Evolutionary conservation across 352 stramenopile species (phyloP), one percentile per base, ranked within the genome.

Genomic region (Phytopythium chamaehyphon): DNA sequence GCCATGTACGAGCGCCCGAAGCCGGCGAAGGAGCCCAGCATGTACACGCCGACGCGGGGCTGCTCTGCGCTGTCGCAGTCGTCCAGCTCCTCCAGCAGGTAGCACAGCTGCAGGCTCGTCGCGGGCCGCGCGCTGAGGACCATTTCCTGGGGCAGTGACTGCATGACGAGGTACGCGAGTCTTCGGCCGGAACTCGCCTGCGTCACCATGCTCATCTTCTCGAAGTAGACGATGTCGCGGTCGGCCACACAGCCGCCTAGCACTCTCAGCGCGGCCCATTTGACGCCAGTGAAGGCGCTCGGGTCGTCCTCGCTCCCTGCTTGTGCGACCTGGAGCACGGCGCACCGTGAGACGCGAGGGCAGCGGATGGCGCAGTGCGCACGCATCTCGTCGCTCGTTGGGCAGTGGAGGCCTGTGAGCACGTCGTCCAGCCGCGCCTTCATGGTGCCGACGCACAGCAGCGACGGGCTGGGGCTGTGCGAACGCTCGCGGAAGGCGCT

Each of bases 171-270:
- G 39, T 75, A 83, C 0, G 55, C 71, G 55, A 79, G 66, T 1
- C 69, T 59, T 12, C 66, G 66, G 2, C 66, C 65, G 0, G 61
- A 48, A 2, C 62, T 59, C 15, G 37, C 28, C 14, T 76, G 65
- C 0, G 59, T 49, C 2, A 76, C 61, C 12, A 72, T 48, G 8
- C 69, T 69, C 56, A 70, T 65, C 40, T 75, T 75, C 55, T 83
- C 71, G 31, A 75, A 79, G 51, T 70, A 75, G 40, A 71, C 73
- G 28, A 77, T 50, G 23, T 79, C 71, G 10, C 69, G 71, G 47
- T 83, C 68, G 51, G 52, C 50, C 1, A 83, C 55, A 10, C 70
- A 59, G 5, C 54, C 43, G 14, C 54, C 49, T 2, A 47, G 45
- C 18, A 62, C 24, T 16, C 69, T 71, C 21, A 74, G 51, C 3